Percentiles rank a stretch among this genome's conserved stretches.
These are phyloP conservation scores for Phytophthora quininea DNA, from an alignment of 352 stramenopile species.

Conservation along the genomic window DNA sequence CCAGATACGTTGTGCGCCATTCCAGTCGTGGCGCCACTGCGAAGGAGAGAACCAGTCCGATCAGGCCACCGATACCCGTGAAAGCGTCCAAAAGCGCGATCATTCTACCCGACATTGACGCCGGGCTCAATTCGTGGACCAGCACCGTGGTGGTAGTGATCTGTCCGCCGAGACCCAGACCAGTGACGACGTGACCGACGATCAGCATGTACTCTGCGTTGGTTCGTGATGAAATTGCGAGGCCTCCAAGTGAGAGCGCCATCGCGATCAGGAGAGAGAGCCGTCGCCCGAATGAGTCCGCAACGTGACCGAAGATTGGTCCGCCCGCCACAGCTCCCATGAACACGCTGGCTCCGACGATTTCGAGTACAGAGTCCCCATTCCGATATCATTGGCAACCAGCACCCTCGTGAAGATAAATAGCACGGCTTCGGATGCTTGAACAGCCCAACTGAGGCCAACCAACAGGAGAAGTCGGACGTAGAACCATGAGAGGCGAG, in stretches of 20 bases:
- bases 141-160: conserved; percentile 38
- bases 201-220: conserved; percentile 30
- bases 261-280: conserved; percentile 35
- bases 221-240: conserved; percentile 30
- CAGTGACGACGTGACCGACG: conserved; percentile 37
- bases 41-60: conserved; percentile 39
- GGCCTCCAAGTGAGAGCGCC: conserved; percentile 36
- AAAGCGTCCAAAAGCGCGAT: conserved; percentile 50
- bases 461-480: conserved; percentile 35
- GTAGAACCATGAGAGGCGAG: conserved; percentile 38
- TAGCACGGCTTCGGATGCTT: conserved; percentile 44
- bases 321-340: conserved; percentile 34
- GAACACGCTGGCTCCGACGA: conserved; percentile 39
- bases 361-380: conserved; percentile 30
- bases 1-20: conserved; percentile 43
- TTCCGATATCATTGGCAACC: conserved; percentile 36
- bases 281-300: conserved; percentile 41
- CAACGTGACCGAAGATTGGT: conserved; percentile 39
- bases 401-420: conserved; percentile 42
- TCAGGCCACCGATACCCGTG: conserved; percentile 38
- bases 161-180: conserved; percentile 45
- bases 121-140: conserved; percentile 44
- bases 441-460: conserved; percentile 47
- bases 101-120: conserved; percentile 30
- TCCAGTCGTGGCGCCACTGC: conserved; percentile 30